These are phyloP conservation scores for Penicillium sp. DNA, from an alignment of 2,329 filamentous ascomycete species.

Conservation along the genomic window DNA sequence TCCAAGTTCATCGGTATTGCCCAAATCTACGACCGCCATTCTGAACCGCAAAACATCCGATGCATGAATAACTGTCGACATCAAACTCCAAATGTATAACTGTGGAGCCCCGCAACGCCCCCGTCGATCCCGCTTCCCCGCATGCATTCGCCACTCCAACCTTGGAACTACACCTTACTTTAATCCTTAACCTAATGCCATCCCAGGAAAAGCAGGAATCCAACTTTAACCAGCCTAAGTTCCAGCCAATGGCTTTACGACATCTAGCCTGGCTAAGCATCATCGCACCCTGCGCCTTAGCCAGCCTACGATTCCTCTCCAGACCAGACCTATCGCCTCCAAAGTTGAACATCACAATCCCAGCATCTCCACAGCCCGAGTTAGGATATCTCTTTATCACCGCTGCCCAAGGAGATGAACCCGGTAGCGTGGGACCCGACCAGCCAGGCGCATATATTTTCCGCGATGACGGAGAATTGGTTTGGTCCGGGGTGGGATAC, in stretches of 20 bases:
- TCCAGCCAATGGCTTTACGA: not conserved
- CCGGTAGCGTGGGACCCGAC: not conserved
- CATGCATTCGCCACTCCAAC: too few relatives aligned
- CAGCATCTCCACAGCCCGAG: not conserved
- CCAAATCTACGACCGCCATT: too few relatives aligned
- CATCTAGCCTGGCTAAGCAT: not conserved
- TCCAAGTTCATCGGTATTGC: too few relatives aligned
- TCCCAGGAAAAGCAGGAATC: not conserved
- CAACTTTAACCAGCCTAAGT: not conserved
- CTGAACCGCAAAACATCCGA: too few relatives aligned
- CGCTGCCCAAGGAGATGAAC: not conserved
- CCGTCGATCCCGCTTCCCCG: too few relatives aligned
- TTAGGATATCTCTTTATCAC: not conserved
- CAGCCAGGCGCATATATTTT: conserved; percentile 1
- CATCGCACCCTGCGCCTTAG: not conserved
- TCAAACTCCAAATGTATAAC: too few relatives aligned
- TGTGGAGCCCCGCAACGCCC: too few relatives aligned
- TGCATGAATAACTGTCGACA: too few relatives aligned
- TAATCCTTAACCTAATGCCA: too few relatives aligned
- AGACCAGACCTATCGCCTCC: conserved; percentile 3
- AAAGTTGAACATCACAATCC: conserved; percentile 1
- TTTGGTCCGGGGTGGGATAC: not conserved
- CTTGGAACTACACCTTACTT: too few relatives aligned
- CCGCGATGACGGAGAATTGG: not conserved
- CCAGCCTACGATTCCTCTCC: not conserved